A percentile compares a stretch with the other conserved stretches of the same genome.
Evolutionary conservation across 345 rosid genomes (phyloP).

Genomic region (Eucalyptus viminalis): DNA sequence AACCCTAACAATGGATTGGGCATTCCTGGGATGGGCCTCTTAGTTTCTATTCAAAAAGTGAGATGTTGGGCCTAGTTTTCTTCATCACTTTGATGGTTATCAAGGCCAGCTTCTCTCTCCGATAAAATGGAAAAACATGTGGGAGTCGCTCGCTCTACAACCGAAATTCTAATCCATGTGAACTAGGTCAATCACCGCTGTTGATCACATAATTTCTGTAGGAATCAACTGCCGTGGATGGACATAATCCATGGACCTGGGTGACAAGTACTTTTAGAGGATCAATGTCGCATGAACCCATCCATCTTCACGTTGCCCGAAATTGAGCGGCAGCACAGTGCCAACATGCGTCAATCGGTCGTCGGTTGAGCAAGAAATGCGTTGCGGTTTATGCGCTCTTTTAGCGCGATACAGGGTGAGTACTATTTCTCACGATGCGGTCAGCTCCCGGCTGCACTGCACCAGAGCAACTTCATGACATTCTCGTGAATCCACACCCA

Average conservation of each 20-base stretch:
- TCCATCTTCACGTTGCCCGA: not conserved
- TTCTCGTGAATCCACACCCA: not conserved
- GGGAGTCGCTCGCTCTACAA: not conserved
- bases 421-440: not conserved
- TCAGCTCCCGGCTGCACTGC: not conserved
- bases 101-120: not conserved
- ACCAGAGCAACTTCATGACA: not conserved
- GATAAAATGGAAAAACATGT: not conserved
- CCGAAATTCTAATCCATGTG: not conserved
- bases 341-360: not conserved
- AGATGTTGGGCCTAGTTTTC: not conserved
- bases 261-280: not conserved
- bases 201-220: not conserved
- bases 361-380: not conserved
- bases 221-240: not conserved
- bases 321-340: not conserved
- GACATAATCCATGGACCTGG: not conserved
- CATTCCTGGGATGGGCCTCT: not conserved
- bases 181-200: not conserved
- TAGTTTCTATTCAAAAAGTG: not conserved
- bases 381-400: not conserved
- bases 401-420: not conserved
- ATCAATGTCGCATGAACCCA: not conserved
- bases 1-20: not conserved
- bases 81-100: not conserved